A percentile compares a stretch with the other conserved stretches of the same genome.
Conservation (phyloP, 345 rosid species). For the Murraya paniculata region DNA sequence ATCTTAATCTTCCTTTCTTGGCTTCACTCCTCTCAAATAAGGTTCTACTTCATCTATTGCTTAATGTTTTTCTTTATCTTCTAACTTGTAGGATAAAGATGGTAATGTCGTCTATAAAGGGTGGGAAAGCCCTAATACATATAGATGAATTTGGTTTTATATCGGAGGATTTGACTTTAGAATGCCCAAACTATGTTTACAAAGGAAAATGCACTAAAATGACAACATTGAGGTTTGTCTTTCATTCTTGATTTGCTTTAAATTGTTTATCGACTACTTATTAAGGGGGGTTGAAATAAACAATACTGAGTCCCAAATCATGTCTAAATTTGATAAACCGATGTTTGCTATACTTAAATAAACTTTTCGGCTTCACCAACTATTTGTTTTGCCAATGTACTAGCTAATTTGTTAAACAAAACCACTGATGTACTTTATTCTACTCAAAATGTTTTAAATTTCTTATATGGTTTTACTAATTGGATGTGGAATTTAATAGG, state of each 20-base stretch:
- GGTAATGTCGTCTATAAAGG: slow-evolving; percentile 31
- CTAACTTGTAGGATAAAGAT: slow-evolving; percentile 45
- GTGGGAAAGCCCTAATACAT: slow-evolving; percentile 43
- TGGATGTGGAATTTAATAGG: no score
- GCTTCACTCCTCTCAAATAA: no score
- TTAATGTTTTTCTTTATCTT: background rate
- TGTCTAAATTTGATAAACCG: no score
- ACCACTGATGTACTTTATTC: no score
- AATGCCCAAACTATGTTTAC: slow-evolving; percentile 41
- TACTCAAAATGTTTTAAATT: no score
- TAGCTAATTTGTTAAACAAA: background rate
- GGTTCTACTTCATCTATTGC: background rate
- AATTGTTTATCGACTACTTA: background rate
- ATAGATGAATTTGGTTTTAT: slow-evolving; percentile 86
- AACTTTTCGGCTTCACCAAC: background rate
- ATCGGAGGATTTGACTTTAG: slow-evolving; percentile 67
- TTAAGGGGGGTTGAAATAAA: no score
- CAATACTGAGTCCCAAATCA: no score
- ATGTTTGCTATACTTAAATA: no score
- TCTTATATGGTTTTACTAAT: no score
- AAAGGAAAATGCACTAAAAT: slow-evolving; percentile 27
- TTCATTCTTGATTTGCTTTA: background rate
- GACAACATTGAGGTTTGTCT: slow-evolving; percentile 41
- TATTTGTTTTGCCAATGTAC: background rate
- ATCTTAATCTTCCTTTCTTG: no score